Evolutionary conservation across 192 early-diverging fungal genomes (phyloP), one percentile per base, ranked within the genome.

Genomic region (Podila horticola): DNA sequence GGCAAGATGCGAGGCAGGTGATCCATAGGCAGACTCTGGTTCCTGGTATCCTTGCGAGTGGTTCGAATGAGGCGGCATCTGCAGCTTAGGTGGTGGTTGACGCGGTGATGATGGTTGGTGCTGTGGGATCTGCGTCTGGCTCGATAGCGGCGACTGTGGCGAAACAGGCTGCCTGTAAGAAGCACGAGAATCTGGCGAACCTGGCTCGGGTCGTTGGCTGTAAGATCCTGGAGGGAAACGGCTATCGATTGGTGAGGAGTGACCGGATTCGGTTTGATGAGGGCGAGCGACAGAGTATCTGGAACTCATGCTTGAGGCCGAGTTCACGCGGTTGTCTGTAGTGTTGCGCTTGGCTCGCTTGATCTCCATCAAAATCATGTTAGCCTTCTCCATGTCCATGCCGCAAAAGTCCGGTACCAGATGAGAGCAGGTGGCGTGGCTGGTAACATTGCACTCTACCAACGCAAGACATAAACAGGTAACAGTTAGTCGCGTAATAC

Each of bases 351-450:
- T 85, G 3, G 86, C 86, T 24, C 89, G 75, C 72, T 95, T 94
- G 71, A 98, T 94, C 65, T 96, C 95, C 51, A 85, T 82, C 58
- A 96, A 77, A 87, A 99, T 94, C 61, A 94, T 92, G 73, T 92
- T 93, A 8, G 97, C 95, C 87, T 94, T 86, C 59, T 90, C 91
- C 88, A 94, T 93, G 13, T 92, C 90, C 74, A 98, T 87, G 11
- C 98, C 98, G 69, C 98, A 99, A 19, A 97, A 92, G 66, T 96
- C 93, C 4, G 98, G 98, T 22, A 99, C 92, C 59, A 95, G 88
- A 62, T 91, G 88, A 63, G 90, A 87, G 84, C 98, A 99, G 24
- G 88, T 88, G 30, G 90, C 86, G 79, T 99, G 98, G 72, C 94
- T 94, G 1, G 92, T 89, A 48, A 90, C 81, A 57, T 82, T 74